These are phyloP conservation scores for Malus asiatica DNA, from an alignment of 306 rosid species.

Conservation along the genomic window DNA sequence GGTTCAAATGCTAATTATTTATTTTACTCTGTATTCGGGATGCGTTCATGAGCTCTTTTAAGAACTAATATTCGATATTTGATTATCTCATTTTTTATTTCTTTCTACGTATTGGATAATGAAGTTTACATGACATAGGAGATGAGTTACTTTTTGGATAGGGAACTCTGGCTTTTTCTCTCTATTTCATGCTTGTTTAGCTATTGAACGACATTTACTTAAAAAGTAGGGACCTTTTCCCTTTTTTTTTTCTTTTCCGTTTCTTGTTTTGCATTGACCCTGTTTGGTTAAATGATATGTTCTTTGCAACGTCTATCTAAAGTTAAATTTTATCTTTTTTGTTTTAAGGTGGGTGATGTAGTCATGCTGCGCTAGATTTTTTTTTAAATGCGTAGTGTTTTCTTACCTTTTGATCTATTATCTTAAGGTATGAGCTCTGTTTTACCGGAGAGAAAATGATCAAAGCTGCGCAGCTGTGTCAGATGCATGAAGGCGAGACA, in stretches of 20 bases:
- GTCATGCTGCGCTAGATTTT: not conserved
- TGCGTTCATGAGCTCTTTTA: not conserved
- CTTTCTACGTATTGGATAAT: not conserved
- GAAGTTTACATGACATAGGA: not conserved
- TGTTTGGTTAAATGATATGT: not conserved
- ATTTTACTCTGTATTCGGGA: not conserved
- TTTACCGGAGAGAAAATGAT: constrained; percentile 73
- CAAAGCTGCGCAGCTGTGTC: constrained; percentile 43
- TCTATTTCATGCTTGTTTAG: not conserved
- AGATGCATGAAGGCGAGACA: constrained; percentile 43
- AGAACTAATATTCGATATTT: not conserved
- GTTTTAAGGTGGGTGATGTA: not conserved
- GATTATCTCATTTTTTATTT: not conserved
- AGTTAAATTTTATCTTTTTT: not conserved
- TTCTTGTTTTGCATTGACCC: not conserved
- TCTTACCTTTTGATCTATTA: constrained; percentile 11
- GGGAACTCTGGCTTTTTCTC: not conserved
- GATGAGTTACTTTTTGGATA: not conserved
- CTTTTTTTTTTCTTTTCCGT: not conserved
- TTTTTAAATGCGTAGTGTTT: not conserved
- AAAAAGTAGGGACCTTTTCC: not conserved
- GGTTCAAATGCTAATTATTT: constrained; percentile 36
- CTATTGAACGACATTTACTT: not conserved
- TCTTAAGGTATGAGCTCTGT: constrained; percentile 81
- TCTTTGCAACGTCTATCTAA: not conserved